These are phyloP conservation scores for Lodderomyces elongisporus DNA, from an alignment of 1,139 yeast genomes.

Conservation along the genomic window DNA sequence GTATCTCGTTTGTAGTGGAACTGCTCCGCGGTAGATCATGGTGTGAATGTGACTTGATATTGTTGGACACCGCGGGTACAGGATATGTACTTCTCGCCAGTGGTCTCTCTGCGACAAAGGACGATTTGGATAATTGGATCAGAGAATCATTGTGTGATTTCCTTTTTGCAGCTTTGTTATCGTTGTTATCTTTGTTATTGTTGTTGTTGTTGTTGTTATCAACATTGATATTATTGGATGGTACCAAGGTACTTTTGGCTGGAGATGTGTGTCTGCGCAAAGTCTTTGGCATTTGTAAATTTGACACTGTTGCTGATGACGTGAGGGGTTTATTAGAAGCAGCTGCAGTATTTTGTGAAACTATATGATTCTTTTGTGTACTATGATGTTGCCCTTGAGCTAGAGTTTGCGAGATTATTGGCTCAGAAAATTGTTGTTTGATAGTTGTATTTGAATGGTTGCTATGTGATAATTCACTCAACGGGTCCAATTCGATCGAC, in stretches of 20 bases:
- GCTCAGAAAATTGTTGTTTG: constrained; percentile 2
- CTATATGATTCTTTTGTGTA: background rate
- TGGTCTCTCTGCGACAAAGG: constrained; percentile 11
- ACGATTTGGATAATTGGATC: constrained; percentile 12
- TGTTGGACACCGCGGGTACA: background rate
- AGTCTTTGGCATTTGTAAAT: constrained; percentile 5
- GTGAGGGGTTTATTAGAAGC: background rate
- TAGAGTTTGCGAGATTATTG: background rate
- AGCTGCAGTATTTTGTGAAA: background rate
- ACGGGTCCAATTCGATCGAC: background rate
- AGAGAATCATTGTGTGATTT: constrained; percentile 4
- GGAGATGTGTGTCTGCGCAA: constrained; percentile 24
- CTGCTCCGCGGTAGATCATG: constrained; percentile 10
- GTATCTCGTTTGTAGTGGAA: constrained; percentile 28
- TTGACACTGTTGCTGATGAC: background rate
- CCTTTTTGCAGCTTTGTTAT: background rate
- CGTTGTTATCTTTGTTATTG: no score
- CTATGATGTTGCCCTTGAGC: background rate
- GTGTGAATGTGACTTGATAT: constrained; percentile 3
- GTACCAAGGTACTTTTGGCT: background rate
- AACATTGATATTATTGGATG: constrained; percentile 2
- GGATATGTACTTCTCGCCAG: constrained; percentile 20
- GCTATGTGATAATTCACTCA: background rate
- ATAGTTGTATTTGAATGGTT: constrained; percentile 4
- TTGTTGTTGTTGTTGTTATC: constrained; percentile 2